Conservation (phyloP, 768 basidiomycete genomes). For the Phylloporus sp. region DNA sequence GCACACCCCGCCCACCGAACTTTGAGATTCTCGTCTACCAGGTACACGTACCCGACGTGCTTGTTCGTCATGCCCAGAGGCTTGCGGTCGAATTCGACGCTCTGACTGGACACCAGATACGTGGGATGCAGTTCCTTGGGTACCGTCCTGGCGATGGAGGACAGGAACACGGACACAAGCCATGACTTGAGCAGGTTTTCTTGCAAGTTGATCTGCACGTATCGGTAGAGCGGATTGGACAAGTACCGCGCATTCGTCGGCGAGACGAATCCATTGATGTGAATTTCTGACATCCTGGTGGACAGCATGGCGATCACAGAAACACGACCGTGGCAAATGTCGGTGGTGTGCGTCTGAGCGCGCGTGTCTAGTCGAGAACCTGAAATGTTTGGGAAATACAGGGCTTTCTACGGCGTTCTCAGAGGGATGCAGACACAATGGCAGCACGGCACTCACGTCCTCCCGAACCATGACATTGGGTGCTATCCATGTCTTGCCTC, state of each 20-base stretch:
- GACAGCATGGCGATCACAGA: slow-evolving; percentile 80
- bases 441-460: slow-evolving; percentile 58
- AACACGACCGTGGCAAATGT: slow-evolving; percentile 68
- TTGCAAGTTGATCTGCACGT: slow-evolving; percentile 87
- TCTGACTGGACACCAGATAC: slow-evolving; percentile 78
- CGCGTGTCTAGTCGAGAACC: slow-evolving; percentile 63
- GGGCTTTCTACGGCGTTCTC: slow-evolving; percentile 60
- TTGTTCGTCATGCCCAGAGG: slow-evolving; percentile 86
- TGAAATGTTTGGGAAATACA: slow-evolving; percentile 84
- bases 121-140: slow-evolving; percentile 60
- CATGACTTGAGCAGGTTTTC: slow-evolving; percentile 90
- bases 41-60: slow-evolving; percentile 86
- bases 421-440: neutral
- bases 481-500: slow-evolving; percentile 94
- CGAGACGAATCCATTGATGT: slow-evolving; percentile 65
- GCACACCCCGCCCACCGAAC: slow-evolving; percentile 93
- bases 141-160: slow-evolving; percentile 60
- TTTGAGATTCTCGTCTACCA: slow-evolving; percentile 79
- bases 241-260: slow-evolving; percentile 50
- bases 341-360: slow-evolving; percentile 64
- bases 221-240: slow-evolving; percentile 59
- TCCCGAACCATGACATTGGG: slow-evolving; percentile 84
- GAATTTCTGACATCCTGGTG: slow-evolving; percentile 84
- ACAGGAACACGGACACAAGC: slow-evolving; percentile 81
- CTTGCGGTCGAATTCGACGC: slow-evolving; percentile 80